Evolutionary conservation across 176 grass and related monocot species (phyloP), one percentile per base, ranked within the genome.

Genomic region (Leersia perrieri): DNA sequence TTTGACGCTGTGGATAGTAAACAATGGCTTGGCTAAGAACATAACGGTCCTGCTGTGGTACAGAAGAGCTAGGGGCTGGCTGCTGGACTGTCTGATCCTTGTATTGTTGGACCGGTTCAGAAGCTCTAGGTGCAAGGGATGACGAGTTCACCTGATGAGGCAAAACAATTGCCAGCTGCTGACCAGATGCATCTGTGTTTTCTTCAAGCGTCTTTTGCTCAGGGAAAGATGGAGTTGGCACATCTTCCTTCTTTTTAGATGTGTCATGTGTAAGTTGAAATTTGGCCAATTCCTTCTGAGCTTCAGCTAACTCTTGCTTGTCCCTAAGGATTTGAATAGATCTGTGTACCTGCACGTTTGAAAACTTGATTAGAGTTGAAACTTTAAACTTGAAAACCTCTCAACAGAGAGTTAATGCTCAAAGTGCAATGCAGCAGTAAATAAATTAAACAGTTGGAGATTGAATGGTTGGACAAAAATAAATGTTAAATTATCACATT

Each of bases 271-370:
- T 44, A 23, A 88, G 60, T 83, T 99, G 93, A 82, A 99, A 91
- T 81, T 95, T 95, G 7, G 89, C 93, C 66, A 99, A 81, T 86
- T 99, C 96, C 66, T 95, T 93, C 84, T 95, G 93, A 85, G 90
- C 3, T 73, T 95, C 92, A 79, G 89, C 90, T 39, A 99, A 89
- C 51, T 99, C 96, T 81, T 99, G 96, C 74, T 93, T 95, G 84
- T 99, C 93, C 75, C 96, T 87, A 63, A 99, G 78, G 71, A 99
- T 95, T 77, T 99, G 93, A 53, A 91, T 81, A 73, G 92, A 92
- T 70, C 93, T 95, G 77, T 91, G 96, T 18, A 99, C 91, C 96
- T 99, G 88, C 82, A 83, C 55, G 39, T 77, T 74, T 70, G 63
- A 79, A 60, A 62, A 36, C 27, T 68, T 41, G 10, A 60, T 41